Percentiles rank a stretch among this genome's conserved stretches.
phyloP scores from a whole-genome alignment of 768 basidiomycete species.

The Suillus luteus region DNA sequence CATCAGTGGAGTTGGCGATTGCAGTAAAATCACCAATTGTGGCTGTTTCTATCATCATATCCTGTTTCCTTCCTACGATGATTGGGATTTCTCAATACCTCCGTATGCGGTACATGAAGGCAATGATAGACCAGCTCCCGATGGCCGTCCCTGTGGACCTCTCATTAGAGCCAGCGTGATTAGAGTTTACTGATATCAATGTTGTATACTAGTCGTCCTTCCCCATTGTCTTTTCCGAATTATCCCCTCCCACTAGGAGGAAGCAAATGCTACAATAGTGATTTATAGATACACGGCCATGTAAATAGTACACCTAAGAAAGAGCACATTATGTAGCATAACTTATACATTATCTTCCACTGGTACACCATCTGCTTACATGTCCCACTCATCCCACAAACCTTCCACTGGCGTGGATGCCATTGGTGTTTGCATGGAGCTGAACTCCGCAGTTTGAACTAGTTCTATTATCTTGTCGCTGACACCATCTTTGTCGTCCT shows the following conservation, averaged over 20 bases:
- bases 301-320: conserved; percentile 13
- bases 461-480: conserved; percentile 71
- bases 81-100: conserved; percentile 7
- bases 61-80: conserved; percentile 26
- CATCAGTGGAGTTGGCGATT: conserved; percentile 19
- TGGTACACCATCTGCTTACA: conserved; percentile 34
- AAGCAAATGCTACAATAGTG: neutral
- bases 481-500: conserved; percentile 55
- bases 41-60: conserved; percentile 21
- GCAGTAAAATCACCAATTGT: conserved; percentile 25
- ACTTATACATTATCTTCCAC: conserved; percentile 17
- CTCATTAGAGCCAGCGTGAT: neutral
- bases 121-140: conserved; percentile 2
- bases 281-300: conserved; percentile 4
- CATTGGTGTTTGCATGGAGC: conserved; percentile 31
- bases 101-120: neutral
- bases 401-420: conserved; percentile 29
- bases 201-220: neutral
- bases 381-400: conserved; percentile 78
- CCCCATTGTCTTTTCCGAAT: neutral
- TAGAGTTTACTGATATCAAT: neutral
- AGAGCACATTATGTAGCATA: conserved; percentile 16
- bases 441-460: conserved; percentile 64
- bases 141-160: neutral
- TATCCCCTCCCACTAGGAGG: neutral